Conservation (phyloP, 1,284 basidiomycete species). For the Fomitopsis palustris region DNA sequence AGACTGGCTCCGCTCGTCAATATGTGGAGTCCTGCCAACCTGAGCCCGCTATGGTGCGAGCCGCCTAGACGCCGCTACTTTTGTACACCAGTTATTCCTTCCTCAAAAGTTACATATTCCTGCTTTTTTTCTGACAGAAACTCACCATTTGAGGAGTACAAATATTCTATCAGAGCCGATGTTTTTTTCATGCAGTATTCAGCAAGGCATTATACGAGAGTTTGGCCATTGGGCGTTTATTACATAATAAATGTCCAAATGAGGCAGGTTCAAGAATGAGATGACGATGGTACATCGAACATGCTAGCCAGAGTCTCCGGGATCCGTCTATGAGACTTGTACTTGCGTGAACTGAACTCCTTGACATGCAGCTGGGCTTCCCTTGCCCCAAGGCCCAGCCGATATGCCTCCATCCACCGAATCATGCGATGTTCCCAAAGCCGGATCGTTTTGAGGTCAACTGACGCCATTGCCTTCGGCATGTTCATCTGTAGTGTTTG, state of each 20-base stretch:
- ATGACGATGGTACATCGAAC: not conserved
- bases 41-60: not conserved
- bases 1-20: too few relatives aligned
- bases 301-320: not conserved
- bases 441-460: constrained; percentile 5
- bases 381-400: not conserved
- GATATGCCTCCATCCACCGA: not conserved
- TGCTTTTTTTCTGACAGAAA: not conserved
- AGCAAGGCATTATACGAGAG: not conserved
- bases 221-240: not conserved
- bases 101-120: not conserved
- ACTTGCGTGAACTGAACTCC: not conserved
- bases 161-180: not conserved
- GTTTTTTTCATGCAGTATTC: not conserved
- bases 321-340: not conserved
- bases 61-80: not conserved
- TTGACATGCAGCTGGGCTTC: not conserved
- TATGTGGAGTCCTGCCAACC: too few relatives aligned
- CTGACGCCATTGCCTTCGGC: constrained; percentile 16
- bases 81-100: not conserved
- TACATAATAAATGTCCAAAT: not conserved
- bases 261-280: not conserved
- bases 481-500: constrained; percentile 19
- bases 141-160: not conserved
- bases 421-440: constrained; percentile 1